Conservation (phyloP, 257 asterid genomes). For the Voacanga thouarsii region DNA sequence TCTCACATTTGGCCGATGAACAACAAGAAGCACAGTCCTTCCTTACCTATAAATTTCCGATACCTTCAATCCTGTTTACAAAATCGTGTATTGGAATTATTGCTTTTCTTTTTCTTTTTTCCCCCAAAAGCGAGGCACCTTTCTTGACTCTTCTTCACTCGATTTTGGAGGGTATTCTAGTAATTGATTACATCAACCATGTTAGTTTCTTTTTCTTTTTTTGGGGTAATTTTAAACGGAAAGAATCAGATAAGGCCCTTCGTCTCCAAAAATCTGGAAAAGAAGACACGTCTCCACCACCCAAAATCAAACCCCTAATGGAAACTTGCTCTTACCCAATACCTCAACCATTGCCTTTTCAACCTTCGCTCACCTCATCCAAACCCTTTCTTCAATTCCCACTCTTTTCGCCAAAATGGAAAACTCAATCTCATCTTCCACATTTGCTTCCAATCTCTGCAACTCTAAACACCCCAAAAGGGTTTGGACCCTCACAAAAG, state of each 20-base stretch:
- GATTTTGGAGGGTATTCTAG: background rate
- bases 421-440: conserved; percentile 18
- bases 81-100: background rate
- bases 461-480: conserved; percentile 70
- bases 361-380: conserved; percentile 33
- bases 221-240: background rate
- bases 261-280: background rate
- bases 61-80: background rate
- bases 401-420: conserved; percentile 23
- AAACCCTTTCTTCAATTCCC: conserved; percentile 32
- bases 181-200: background rate
- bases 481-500: conserved; percentile 72
- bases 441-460: conserved; percentile 48
- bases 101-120: background rate
- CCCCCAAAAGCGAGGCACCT: background rate
- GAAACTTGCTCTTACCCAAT: conserved; percentile 19
- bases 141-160: background rate
- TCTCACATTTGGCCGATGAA: background rate
- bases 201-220: background rate
- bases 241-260: conserved; percentile 10
- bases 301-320: conserved; percentile 13
- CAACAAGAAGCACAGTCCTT: background rate
- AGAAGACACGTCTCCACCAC: conserved; percentile 5
- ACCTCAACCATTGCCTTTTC: conserved; percentile 10
- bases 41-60: background rate